These are phyloP conservation scores for Draba incana DNA, from an alignment of 345 rosid species.

Conservation along the genomic window DNA sequence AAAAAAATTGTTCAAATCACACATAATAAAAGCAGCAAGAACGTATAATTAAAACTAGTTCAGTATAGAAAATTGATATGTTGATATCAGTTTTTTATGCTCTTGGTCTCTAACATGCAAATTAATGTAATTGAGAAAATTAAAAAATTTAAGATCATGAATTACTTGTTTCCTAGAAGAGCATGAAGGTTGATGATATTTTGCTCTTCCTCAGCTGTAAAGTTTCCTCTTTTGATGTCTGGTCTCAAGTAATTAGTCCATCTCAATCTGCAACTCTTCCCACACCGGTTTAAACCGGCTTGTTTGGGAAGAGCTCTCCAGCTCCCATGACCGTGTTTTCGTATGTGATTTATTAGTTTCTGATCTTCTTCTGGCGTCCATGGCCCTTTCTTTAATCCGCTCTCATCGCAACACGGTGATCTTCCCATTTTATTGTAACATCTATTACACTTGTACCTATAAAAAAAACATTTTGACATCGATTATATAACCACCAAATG, in stretches of 20 bases:
- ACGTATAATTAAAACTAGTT: neutral
- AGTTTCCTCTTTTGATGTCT: constrained; percentile 74
- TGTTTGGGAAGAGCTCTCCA: constrained; percentile 80
- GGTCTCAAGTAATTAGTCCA: constrained; percentile 86
- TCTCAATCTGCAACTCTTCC: constrained; percentile 78
- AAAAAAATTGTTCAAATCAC: too few species aligned
- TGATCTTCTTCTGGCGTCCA: constrained; percentile 81
- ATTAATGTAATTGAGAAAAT: neutral
- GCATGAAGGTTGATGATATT: constrained; percentile 68
- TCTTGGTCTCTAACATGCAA: constrained; percentile 17
- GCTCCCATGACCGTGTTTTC: constrained; percentile 70
- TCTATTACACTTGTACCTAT: constrained; percentile 15
- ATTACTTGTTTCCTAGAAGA: constrained; percentile 76
- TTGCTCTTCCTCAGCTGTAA: constrained; percentile 74
- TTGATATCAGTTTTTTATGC: neutral
- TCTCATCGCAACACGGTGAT: constrained; percentile 50
- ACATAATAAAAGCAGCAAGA: too few species aligned
- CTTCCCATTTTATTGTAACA: constrained; percentile 47
- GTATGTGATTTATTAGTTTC: constrained; percentile 55
- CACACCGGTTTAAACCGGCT: constrained; percentile 78
- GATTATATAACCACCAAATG: constrained; percentile 13
- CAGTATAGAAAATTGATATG: neutral
- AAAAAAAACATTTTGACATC: neutral
- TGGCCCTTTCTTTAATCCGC: constrained; percentile 67
- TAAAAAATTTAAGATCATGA: neutral